Evolutionary conservation across 495 filamentous ascomycete genomes (phyloP).

Genomic region (Aspergillus avenaceus): DNA sequence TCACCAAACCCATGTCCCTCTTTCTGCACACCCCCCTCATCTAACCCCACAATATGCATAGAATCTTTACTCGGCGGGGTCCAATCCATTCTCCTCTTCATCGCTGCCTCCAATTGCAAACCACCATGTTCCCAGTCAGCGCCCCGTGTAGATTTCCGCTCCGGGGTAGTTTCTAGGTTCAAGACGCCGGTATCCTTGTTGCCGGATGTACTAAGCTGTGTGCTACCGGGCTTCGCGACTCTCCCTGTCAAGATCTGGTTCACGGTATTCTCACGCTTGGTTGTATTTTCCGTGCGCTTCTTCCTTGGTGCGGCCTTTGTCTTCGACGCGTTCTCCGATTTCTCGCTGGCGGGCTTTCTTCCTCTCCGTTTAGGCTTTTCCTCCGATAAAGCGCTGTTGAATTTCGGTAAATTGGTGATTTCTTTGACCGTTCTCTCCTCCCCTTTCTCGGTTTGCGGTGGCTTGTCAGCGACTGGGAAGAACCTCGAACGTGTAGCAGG

Average conservation of each 20-base stretch:
- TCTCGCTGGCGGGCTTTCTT: conserved; percentile 14
- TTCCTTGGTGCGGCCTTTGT: conserved; percentile 17
- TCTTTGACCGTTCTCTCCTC: conserved; percentile 5
- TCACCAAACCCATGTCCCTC: conserved; percentile 18
- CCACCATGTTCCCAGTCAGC: conserved; percentile 18
- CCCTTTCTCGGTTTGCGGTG: conserved; percentile 6
- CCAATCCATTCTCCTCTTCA: conserved; percentile 40
- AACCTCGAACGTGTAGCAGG: conserved; percentile 25
- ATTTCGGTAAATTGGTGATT: conserved; percentile 7
- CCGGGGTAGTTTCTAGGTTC: neutral
- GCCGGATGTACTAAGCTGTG: conserved; percentile 8
- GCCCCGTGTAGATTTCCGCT: neutral
- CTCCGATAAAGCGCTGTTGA: conserved; percentile 1
- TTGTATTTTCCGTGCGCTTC: conserved; percentile 13
- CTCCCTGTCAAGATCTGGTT: conserved; percentile 36
- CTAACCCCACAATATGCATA: conserved; percentile 6
- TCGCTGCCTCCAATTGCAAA: conserved; percentile 31
- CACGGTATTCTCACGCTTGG: conserved; percentile 16
- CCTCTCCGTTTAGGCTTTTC: conserved; percentile 15
- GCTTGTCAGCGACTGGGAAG: conserved; percentile 16
- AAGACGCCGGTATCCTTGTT: conserved; percentile 7
- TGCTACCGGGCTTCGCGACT: conserved; percentile 27
- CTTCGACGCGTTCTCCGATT: conserved; percentile 13
- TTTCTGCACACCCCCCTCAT: neutral
- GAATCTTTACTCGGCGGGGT: conserved; percentile 37